Percentiles rank a stretch among this genome's conserved stretches.
Conservation (phyloP, 257 asterid genomes). For the Solanum arcanum region DNA sequence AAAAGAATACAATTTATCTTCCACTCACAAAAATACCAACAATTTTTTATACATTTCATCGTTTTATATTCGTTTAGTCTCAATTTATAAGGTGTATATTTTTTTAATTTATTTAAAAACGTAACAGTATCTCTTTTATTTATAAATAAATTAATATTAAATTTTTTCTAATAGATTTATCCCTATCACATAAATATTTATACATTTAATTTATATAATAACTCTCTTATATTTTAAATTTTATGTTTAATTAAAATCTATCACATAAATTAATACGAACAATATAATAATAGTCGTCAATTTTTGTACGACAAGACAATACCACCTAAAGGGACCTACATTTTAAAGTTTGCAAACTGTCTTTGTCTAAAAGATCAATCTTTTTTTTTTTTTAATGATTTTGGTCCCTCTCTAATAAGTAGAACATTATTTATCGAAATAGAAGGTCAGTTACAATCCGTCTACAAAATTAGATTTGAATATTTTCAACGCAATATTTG, state of each 20-base stretch:
- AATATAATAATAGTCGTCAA: not conserved
- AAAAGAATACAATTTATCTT: not conserved
- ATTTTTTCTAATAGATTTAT: not conserved
- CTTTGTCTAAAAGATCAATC: not conserved
- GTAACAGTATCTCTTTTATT: too few relatives aligned
- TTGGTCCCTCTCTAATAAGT: not conserved
- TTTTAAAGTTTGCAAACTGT: not conserved
- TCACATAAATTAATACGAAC: not conserved
- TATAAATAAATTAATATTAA: too few relatives aligned
- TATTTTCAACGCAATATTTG: not conserved
- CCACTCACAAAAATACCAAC: not conserved
- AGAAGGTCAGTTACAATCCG: not conserved
- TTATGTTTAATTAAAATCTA: not conserved
- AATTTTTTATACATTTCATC: not conserved
- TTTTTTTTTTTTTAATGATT: not conserved
- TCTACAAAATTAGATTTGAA: not conserved
- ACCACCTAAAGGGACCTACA: not conserved
- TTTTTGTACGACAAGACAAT: not conserved
- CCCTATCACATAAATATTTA: not conserved
- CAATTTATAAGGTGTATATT: not conserved
- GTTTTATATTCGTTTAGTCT: not conserved
- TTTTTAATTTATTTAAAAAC: not conserved
- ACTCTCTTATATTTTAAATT: not conserved
- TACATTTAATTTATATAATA: not conserved
- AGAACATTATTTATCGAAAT: not conserved